A percentile compares a stretch with the other conserved stretches of the same genome.
These are phyloP conservation scores for Papilionanthe hybrid DNA, from an alignment of 116 monocot genomes.

Conservation along the genomic window DNA sequence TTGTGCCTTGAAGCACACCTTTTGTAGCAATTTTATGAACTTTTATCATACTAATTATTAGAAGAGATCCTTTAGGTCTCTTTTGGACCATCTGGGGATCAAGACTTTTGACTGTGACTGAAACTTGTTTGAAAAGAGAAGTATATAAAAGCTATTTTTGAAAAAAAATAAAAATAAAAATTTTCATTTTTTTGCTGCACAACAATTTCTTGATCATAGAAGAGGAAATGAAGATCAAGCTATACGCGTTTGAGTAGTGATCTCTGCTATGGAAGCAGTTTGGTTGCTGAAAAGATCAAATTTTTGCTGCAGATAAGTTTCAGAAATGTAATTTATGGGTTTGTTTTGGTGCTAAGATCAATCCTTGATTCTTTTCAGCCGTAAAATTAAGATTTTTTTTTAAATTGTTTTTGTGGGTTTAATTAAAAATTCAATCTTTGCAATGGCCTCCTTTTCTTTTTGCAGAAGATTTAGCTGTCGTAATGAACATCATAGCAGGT, in stretches of 20 bases:
- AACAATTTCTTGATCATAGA: background rate
- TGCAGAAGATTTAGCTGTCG: no score
- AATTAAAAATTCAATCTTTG: no score
- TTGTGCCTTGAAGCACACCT: conserved; percentile 46
- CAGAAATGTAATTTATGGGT: background rate
- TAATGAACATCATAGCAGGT: no score
- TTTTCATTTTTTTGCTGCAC: no score
- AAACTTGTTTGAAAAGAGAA: conserved; percentile 11
- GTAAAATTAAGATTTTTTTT: no score
- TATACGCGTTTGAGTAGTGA: background rate
- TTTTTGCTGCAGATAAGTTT: background rate
- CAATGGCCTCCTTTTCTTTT: no score
- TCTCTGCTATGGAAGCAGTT: no score
- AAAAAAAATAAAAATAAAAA: no score
- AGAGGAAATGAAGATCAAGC: background rate
- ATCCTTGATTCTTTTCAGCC: background rate
- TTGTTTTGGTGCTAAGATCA: background rate
- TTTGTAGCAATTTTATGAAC: conserved; percentile 40
- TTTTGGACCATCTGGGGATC: conserved; percentile 55
- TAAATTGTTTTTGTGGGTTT: no score
- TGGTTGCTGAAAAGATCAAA: background rate
- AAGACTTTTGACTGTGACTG: conserved; percentile 62
- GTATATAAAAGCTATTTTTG: no score
- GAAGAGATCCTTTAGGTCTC: conserved; percentile 37
- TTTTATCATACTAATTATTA: conserved; percentile 61